phyloP scores from a whole-genome alignment of 768 basidiomycete genomes.

The Clitopilus passeckerianus region DNA sequence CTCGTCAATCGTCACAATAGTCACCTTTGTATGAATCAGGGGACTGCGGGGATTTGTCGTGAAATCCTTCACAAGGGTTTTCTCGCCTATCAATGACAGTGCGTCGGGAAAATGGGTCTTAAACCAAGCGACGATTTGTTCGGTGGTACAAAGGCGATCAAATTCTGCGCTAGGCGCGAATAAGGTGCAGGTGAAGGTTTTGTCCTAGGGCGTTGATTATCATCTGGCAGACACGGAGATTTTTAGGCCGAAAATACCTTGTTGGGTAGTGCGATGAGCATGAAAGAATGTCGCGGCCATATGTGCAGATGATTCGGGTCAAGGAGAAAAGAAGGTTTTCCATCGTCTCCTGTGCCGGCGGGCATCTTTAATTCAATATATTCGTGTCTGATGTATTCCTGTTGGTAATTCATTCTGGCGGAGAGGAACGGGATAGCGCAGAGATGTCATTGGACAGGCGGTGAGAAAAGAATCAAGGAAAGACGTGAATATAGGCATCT shows the following conservation, averaged over 20 bases:
- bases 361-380: constrained; percentile 98
- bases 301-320: constrained; percentile 97
- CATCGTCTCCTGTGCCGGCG: constrained; percentile 58
- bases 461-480: constrained; percentile 15
- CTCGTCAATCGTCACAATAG: constrained; percentile 18
- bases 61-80: constrained; percentile 73
- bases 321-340: constrained; percentile 69
- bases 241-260: constrained; percentile 56
- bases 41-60: constrained; percentile 80
- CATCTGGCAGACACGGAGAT: constrained; percentile 9
- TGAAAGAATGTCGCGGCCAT: constrained; percentile 98
- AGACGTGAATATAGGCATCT: constrained; percentile 11
- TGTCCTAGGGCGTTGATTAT: constrained; percentile 53
- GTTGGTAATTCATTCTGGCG: constrained; percentile 88
- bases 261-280: constrained; percentile 98
- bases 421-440: constrained; percentile 15
- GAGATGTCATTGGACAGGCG: constrained; percentile 20
- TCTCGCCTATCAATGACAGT: constrained; percentile 78
- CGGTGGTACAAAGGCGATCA: constrained; percentile 57
- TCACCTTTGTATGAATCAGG: constrained; percentile 90
- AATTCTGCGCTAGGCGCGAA: constrained; percentile 83
- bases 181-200: constrained; percentile 94
- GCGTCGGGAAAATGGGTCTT: constrained; percentile 83
- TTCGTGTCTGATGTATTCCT: constrained; percentile 93
- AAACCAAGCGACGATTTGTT: constrained; percentile 70